A percentile compares a stretch with the other conserved stretches of the same genome.
These are phyloP conservation scores for Neoascochyta sp. DNA, from an alignment of 2,329 filamentous ascomycete genomes.

Conservation along the genomic window DNA sequence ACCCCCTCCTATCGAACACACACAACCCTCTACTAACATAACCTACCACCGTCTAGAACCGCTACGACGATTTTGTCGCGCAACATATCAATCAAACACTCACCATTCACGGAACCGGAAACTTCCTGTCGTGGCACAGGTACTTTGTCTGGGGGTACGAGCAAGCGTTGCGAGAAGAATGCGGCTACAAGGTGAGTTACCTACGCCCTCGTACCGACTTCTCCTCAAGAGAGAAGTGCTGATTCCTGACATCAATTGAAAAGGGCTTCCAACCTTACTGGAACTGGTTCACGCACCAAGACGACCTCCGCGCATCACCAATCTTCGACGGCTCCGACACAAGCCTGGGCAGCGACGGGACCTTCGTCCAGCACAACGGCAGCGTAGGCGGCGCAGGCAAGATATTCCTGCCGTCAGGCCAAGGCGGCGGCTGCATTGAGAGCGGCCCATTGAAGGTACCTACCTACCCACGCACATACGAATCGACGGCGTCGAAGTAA, in stretches of 20 bases:
- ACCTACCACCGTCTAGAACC: too few species aligned
- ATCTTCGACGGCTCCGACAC: slow-evolving; percentile 23
- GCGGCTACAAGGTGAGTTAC: slow-evolving; percentile 34
- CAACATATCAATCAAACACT: slow-evolving; percentile 19
- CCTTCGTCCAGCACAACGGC: slow-evolving; percentile 14
- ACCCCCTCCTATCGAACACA: too few species aligned
- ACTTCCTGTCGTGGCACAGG: slow-evolving; percentile 36
- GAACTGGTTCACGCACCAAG: slow-evolving; percentile 43
- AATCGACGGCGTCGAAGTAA: background rate
- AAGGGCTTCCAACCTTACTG: slow-evolving; percentile 44
- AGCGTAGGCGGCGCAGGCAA: slow-evolving; percentile 13
- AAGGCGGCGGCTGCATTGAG: slow-evolving; percentile 22
- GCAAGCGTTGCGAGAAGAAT: slow-evolving; percentile 37
- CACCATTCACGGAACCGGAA: slow-evolving; percentile 16
- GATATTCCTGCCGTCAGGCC: slow-evolving; percentile 7
- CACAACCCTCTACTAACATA: too few species aligned
- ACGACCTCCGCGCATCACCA: slow-evolving; percentile 25
- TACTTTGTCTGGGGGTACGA: slow-evolving; percentile 38
- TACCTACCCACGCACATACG: background rate
- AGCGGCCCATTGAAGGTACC: slow-evolving; percentile 29
- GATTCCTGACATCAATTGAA: too few species aligned
- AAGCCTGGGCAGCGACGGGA: slow-evolving; percentile 37
- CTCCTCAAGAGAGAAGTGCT: too few species aligned
- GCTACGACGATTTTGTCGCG: slow-evolving; percentile 29
- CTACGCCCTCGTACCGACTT: too few species aligned